Evolutionary conservation across 2,329 filamentous ascomycete species (phyloP), one percentile per base, ranked within the genome.

Genomic region (Clonostachys byssicola): DNA sequence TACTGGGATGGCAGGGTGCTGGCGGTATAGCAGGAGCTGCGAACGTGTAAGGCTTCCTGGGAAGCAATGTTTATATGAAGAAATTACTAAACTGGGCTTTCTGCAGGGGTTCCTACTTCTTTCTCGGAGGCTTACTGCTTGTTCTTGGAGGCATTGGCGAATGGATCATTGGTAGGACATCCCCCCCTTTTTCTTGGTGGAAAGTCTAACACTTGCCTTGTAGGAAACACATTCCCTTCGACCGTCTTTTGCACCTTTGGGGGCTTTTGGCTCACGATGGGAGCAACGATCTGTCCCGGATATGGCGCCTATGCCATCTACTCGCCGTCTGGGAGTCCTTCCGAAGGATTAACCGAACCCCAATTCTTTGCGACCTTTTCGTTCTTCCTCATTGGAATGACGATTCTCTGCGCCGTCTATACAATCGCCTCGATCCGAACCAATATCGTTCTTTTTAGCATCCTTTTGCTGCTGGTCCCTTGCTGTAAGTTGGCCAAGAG

Each of bases 391-490:
- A 55, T 87, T 43, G 71, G 72, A 51, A 86, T 86, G 81, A 75
- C 68, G 2, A 58, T 86, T 7, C 63, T 87, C 20, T 81, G 76
- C 60, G 61, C 83, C 42, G 60, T 87, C 49, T 87, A 78, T 65
- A 64, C 84, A 39, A 70, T 88, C 55, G 83, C 81, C 57, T 74
- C 81, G 8, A 68, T 86, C 10, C 78, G 85, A 33, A 88, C 84
- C 16, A 88, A 88, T 55, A 45, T 85, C 6, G 68, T 80, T 54
- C 85, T 85, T 60, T 73, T 81, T 51, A 52, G 77, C 34, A 85
- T 86, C 56, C 86, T 86, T 64, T 52, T 79, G 39, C 66, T 71
- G 0, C 73, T 88, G 2, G 60, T 78, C 12, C 55, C 60, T 14
- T 54, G 51, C 51, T 62, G 61, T 63, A 54, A 57, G 61, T 48